Conservation (phyloP, 2,329 filamentous ascomycete genomes). For the Alternaria metachromatica region DNA sequence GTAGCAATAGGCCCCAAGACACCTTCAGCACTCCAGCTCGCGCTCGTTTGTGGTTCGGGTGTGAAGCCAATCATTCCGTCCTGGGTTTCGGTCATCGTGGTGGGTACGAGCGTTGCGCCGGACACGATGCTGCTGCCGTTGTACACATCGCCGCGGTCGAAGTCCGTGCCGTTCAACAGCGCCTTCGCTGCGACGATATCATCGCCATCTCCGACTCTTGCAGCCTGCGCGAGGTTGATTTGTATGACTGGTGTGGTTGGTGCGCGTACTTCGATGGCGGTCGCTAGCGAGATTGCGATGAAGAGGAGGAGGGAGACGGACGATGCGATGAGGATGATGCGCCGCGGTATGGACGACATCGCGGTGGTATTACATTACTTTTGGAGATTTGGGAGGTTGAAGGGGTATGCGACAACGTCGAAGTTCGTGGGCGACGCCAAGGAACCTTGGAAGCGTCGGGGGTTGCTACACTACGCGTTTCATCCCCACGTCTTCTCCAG, state of each 20-base stretch:
- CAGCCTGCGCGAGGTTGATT: constrained; percentile 35
- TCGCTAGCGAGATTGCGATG: constrained; percentile 37
- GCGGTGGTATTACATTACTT: not conserved
- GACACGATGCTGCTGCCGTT: constrained; percentile 26
- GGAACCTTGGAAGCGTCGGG: constrained; percentile 9
- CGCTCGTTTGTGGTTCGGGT: constrained; percentile 19
- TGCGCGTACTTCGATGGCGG: constrained; percentile 37
- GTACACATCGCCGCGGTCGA: constrained; percentile 38
- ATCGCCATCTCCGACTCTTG: constrained; percentile 26
- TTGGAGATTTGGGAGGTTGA: not conserved
- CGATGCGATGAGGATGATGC: constrained; percentile 29
- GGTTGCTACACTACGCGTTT: constrained; percentile 28
- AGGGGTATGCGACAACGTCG: not conserved
- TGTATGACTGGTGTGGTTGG: constrained; percentile 30
- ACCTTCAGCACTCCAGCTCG: constrained; percentile 30
- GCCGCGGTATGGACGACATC: constrained; percentile 31
- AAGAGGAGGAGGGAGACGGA: constrained; percentile 37
- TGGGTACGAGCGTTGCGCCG: constrained; percentile 15
- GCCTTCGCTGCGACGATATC: constrained; percentile 29
- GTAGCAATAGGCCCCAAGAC: constrained; percentile 29
- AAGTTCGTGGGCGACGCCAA: constrained; percentile 9
- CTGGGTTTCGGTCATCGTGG: constrained; percentile 23
- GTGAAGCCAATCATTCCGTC: constrained; percentile 36
- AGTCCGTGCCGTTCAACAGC: constrained; percentile 35
- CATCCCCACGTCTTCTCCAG: constrained; percentile 14